Conservation (phyloP, 2,329 filamentous ascomycete genomes). For the Fusarium udum region DNA sequence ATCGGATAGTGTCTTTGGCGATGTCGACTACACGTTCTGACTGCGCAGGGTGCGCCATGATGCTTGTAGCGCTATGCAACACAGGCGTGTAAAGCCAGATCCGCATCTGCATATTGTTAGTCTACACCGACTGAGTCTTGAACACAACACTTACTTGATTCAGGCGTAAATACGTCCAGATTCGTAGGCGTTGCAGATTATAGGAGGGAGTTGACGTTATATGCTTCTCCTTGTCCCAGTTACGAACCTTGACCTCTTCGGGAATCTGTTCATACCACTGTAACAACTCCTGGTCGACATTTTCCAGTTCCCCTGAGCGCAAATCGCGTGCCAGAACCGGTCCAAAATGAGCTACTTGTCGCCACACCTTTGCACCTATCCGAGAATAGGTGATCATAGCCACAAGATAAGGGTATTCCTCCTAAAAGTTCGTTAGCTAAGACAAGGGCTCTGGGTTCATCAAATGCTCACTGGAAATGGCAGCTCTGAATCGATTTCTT, state of each 20-base stretch:
- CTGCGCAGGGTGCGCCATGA: slow-evolving; percentile 77
- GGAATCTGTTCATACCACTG: slow-evolving; percentile 86
- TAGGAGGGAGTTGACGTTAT: slow-evolving; percentile 68
- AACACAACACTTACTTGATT: slow-evolving; percentile 68
- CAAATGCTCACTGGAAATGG: slow-evolving; percentile 75
- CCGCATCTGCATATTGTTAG: slow-evolving; percentile 64
- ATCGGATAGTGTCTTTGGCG: slow-evolving; percentile 79
- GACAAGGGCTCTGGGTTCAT: background rate
- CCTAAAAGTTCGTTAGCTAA: slow-evolving; percentile 46
- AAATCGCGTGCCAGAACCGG: slow-evolving; percentile 68
- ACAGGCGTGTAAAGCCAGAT: slow-evolving; percentile 90
- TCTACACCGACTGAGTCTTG: no score
- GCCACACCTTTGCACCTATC: slow-evolving; percentile 88
- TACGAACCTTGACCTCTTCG: slow-evolving; percentile 66
- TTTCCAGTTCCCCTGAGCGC: slow-evolving; percentile 78
- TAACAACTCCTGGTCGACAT: slow-evolving; percentile 83
- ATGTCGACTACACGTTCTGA: slow-evolving; percentile 80
- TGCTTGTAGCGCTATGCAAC: slow-evolving; percentile 83
- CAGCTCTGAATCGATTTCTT: slow-evolving; percentile 82
- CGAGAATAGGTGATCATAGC: slow-evolving; percentile 87
- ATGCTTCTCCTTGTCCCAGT: slow-evolving; percentile 64
- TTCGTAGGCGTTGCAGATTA: slow-evolving; percentile 76
- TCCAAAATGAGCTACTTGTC: slow-evolving; percentile 76
- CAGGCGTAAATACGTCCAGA: slow-evolving; percentile 85
- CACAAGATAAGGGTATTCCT: slow-evolving; percentile 74